Percentiles rank a stretch among this genome's conserved stretches.
Conservation (phyloP, 1,284 basidiomycete genomes). For the Sphagnurus paluster region DNA sequence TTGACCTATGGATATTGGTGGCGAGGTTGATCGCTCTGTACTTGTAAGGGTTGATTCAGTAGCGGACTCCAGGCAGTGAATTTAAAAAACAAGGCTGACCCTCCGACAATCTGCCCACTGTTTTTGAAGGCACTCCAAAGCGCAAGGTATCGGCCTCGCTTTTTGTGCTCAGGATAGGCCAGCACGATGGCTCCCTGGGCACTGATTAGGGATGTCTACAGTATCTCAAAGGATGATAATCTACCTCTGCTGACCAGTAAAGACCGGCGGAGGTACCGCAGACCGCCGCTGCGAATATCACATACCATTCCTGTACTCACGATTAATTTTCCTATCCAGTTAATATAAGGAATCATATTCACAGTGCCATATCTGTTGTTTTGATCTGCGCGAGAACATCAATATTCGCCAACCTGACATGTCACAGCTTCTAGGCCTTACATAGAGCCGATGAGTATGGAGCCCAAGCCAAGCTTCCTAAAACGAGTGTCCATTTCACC, state of each 20-base stretch:
- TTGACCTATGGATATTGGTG: constrained; percentile 18
- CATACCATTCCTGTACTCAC: constrained; percentile 17
- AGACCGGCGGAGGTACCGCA: constrained; percentile 19
- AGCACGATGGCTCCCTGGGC: constrained; percentile 20
- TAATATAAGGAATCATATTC: neutral
- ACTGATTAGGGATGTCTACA: neutral
- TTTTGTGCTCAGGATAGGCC: constrained; percentile 20
- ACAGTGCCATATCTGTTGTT: constrained; percentile 23
- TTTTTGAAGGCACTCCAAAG: constrained; percentile 24
- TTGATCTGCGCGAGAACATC: constrained; percentile 13
- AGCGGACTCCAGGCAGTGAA: neutral
- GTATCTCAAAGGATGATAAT: too few relatives aligned
- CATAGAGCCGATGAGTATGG: constrained; percentile 21
- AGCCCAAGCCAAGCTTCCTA: constrained; percentile 20
- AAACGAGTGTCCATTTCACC: constrained; percentile 21
- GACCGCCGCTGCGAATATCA: constrained; percentile 17
- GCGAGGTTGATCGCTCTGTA: constrained; percentile 21
- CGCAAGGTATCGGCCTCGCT: constrained; percentile 22
- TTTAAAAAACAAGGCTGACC: constrained; percentile 6
- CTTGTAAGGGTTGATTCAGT: neutral
- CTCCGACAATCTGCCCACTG: constrained; percentile 23
- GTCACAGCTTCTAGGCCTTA: too few relatives aligned
- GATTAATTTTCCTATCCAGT: neutral
- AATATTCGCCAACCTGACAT: too few relatives aligned
- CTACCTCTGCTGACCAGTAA: constrained; percentile 22